Evolutionary conservation across 768 basidiomycete genomes (phyloP).

Genomic region (Cystofilobasidium ferigula): DNA sequence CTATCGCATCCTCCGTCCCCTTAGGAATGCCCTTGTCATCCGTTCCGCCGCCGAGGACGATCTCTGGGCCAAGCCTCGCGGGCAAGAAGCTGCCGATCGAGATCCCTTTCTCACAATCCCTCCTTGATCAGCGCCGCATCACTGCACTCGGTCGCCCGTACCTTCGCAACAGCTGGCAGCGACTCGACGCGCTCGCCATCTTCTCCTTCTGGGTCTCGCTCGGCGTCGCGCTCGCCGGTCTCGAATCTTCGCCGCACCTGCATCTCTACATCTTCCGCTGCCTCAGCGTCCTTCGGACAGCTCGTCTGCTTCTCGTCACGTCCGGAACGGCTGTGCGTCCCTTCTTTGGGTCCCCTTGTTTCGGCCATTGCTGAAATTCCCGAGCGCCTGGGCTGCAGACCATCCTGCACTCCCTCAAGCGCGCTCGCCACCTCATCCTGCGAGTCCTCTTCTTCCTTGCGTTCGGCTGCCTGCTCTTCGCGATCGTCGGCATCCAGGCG

Average conservation of each 20-base stretch:
- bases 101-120: conserved; percentile 41
- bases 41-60: background rate
- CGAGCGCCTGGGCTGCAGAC: conserved; percentile 42
- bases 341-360: background rate
- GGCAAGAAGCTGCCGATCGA: conserved; percentile 25
- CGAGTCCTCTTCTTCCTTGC: conserved; percentile 88
- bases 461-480: conserved; percentile 73
- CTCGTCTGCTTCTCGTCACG: conserved; percentile 73
- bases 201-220: conserved; percentile 79
- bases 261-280: conserved; percentile 85
- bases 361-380: background rate
- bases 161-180: conserved; percentile 74
- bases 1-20: background rate
- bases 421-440: conserved; percentile 75
- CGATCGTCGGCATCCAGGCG: conserved; percentile 85
- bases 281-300: conserved; percentile 69
- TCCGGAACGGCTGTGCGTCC: conserved; percentile 73
- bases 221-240: conserved; percentile 52
- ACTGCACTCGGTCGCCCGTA: conserved; percentile 54
- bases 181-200: conserved; percentile 75
- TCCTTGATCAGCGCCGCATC: conserved; percentile 35
- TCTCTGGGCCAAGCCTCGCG: background rate
- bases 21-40: background rate
- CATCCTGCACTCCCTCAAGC: conserved; percentile 85
- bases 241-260: conserved; percentile 50